Evolutionary conservation across 345 rosid genomes (phyloP).

Genomic region (Geranium rotundifolium): DNA sequence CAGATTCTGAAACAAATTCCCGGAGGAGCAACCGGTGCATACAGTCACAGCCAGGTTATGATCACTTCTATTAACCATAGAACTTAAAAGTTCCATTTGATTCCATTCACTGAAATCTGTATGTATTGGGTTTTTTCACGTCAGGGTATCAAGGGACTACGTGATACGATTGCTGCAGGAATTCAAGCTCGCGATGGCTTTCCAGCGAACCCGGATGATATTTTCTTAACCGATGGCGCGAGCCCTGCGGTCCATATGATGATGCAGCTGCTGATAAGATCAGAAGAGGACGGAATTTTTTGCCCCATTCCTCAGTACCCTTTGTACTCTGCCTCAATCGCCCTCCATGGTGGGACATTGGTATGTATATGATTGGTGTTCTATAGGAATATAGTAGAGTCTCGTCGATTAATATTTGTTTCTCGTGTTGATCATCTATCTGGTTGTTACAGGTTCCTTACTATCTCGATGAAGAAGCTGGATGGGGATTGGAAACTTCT

Average conservation of each 20-base stretch:
- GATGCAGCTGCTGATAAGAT: constrained; percentile 79
- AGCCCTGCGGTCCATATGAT: constrained; percentile 95
- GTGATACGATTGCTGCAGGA: constrained; percentile 85
- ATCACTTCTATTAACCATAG: neutral
- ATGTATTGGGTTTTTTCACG: neutral
- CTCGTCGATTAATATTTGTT: neutral
- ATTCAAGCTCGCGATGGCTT: constrained; percentile 93
- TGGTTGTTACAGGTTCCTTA: constrained; percentile 59
- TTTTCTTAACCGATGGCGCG: constrained; percentile 96
- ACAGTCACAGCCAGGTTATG: constrained; percentile 92
- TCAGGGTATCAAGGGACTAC: constrained; percentile 88
- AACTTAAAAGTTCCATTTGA: too few relatives aligned
- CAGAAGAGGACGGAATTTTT: constrained; percentile 82
- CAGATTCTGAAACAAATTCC: constrained; percentile 90
- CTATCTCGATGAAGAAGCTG: constrained; percentile 84
- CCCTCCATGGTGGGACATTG: constrained; percentile 90
- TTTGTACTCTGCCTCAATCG: constrained; percentile 90
- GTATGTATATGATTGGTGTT: constrained; percentile 25
- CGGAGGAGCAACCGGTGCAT: constrained; percentile 95
- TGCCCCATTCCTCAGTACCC: constrained; percentile 99
- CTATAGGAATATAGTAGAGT: too few relatives aligned
- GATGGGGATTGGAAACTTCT: constrained; percentile 87
- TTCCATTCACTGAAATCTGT: neutral
- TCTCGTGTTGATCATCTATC: neutral
- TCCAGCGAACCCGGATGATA: constrained; percentile 78